phyloP scores from a whole-genome alignment of 1,284 basidiomycete species.

The Blastosporella zonata region DNA sequence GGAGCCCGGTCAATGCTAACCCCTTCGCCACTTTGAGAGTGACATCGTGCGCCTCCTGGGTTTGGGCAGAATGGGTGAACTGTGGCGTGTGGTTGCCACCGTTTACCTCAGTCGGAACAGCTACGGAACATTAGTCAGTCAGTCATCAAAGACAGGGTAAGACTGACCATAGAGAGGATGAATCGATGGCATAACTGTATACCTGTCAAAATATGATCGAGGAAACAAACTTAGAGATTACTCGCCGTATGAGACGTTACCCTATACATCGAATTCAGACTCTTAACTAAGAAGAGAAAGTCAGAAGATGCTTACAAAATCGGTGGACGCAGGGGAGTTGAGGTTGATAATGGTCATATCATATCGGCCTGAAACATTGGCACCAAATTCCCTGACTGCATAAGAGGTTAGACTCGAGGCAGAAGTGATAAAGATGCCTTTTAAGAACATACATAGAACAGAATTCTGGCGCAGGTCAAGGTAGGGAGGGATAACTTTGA shows the following conservation, averaged over 20 bases:
- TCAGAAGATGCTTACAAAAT: conserved; percentile 48
- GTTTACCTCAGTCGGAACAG: conserved; percentile 58
- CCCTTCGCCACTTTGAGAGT: conserved; percentile 57
- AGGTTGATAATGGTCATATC: conserved; percentile 29
- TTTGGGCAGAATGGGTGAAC: conserved; percentile 60
- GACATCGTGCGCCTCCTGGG: conserved; percentile 57
- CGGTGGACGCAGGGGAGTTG: conserved; percentile 57
- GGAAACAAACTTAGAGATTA: conserved; percentile 6
- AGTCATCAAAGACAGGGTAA: not conserved
- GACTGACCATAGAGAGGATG: conserved; percentile 60
- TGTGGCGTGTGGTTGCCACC: conserved; percentile 69
- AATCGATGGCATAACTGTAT: conserved; percentile 57
- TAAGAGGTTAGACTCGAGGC: not conserved
- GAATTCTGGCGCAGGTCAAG: conserved; percentile 67
- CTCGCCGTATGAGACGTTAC: conserved; percentile 66
- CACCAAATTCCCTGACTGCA: conserved; percentile 55
- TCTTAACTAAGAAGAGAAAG: not conserved
- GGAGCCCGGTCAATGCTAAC: conserved; percentile 58
- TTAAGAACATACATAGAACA: conserved; percentile 45
- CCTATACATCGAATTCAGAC: conserved; percentile 36
- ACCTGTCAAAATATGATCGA: conserved; percentile 6
- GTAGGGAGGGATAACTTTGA: conserved; percentile 37
- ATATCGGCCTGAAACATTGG: conserved; percentile 38
- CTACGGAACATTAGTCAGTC: conserved; percentile 32
- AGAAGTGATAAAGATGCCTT: not conserved